These are phyloP conservation scores for Tuber umbilicatum DNA, from an alignment of 495 filamentous ascomycete species.

Conservation along the genomic window DNA sequence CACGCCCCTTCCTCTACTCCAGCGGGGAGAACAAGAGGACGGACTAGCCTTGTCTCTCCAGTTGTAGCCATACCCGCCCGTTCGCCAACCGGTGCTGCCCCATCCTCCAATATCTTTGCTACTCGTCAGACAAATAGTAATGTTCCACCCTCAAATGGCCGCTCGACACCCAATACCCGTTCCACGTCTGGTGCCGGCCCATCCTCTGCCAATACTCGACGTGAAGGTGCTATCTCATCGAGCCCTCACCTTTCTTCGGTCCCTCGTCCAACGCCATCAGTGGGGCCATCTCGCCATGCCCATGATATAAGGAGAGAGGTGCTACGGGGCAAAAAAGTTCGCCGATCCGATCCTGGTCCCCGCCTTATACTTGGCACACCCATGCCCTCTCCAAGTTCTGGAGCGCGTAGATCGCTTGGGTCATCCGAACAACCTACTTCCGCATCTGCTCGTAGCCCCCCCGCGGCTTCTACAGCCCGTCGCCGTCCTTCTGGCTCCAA, in stretches of 20 bases:
- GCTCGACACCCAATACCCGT: background rate
- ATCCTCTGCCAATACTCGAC: background rate
- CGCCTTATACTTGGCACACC: constrained; percentile 7
- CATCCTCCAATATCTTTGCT: background rate
- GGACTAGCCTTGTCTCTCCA: constrained; percentile 16
- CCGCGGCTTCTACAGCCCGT: constrained; percentile 9
- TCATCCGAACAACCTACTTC: constrained; percentile 2
- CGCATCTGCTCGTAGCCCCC: constrained; percentile 1
- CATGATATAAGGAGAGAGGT: background rate
- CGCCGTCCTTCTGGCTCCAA: constrained; percentile 16
- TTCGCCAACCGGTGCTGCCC: background rate
- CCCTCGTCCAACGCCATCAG: background rate
- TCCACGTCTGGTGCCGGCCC: background rate
- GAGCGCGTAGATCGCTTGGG: constrained; percentile 21
- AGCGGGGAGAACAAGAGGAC: constrained; percentile 17
- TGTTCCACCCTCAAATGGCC: background rate
- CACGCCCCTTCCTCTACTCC: constrained; percentile 13
- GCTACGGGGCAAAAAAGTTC: constrained; percentile 15
- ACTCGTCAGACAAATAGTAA: background rate
- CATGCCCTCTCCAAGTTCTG: constrained; percentile 10
- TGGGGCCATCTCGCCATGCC: background rate
- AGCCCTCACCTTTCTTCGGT: background rate
- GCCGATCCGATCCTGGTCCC: constrained; percentile 36
- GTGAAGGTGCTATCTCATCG: background rate
- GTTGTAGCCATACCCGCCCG: background rate